Conservation (phyloP, 208 protist genomes). For the Porcisia hertigi region DNA sequence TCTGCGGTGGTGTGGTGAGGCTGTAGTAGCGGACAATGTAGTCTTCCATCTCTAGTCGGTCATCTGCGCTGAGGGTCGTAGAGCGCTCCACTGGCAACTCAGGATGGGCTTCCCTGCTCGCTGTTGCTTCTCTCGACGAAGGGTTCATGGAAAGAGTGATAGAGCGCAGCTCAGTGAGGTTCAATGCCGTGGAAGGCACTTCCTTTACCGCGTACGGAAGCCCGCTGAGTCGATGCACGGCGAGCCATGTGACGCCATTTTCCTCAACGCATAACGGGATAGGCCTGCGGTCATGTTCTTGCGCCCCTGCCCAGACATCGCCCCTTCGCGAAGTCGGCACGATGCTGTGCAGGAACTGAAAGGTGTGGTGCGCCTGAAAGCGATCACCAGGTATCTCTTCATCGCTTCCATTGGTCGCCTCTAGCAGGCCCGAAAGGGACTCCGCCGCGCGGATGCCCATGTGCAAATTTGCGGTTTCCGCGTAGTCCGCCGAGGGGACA, state of each 20-base stretch:
- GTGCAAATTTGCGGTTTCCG: not conserved
- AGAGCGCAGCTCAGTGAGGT: slow-evolving; percentile 17
- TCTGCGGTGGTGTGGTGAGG: slow-evolving; percentile 20
- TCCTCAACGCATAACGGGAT: slow-evolving; percentile 39
- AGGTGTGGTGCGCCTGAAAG: slow-evolving; percentile 60
- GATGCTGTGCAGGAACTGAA: slow-evolving; percentile 58
- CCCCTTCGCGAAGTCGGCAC: not conserved
- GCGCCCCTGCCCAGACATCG: slow-evolving; percentile 13
- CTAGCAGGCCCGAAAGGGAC: slow-evolving; percentile 1
- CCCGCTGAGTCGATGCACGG: slow-evolving; percentile 48
- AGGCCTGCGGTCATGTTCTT: not conserved
- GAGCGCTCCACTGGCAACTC: not conserved
- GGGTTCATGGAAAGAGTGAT: slow-evolving; percentile 12
- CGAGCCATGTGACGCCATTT: slow-evolving; percentile 70
- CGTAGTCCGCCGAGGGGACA: not conserved
- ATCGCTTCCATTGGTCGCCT: slow-evolving; percentile 13
- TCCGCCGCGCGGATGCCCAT: not conserved
- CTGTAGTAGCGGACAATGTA: slow-evolving; percentile 58
- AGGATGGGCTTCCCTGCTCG: not conserved
- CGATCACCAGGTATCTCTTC: slow-evolving; percentile 49
- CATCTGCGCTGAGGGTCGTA: not conserved
- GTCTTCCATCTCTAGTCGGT: slow-evolving; percentile 30
- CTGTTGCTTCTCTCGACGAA: too few relatives aligned
- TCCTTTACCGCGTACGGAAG: slow-evolving; percentile 73
- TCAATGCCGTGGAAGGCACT: slow-evolving; percentile 32